Conservation (phyloP, 345 rosid genomes). For the Eucalyptus caleyi region DNA sequence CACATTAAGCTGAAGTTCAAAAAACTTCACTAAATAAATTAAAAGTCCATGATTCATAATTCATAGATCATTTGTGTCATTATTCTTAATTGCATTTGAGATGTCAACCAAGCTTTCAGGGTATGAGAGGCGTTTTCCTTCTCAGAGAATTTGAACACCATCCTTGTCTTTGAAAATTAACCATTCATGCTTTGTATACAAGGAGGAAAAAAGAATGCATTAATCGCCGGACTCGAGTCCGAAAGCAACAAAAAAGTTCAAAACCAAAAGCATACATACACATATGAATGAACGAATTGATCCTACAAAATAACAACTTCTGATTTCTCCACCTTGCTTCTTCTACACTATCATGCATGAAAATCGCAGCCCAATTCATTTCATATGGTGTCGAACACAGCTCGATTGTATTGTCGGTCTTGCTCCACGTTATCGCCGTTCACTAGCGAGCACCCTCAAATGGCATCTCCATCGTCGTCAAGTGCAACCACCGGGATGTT, state of each 20-base stretch:
- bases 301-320: not conserved
- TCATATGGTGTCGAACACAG: not conserved
- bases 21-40: no score
- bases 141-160: not conserved
- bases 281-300: not conserved
- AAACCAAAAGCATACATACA: not conserved
- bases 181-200: not conserved
- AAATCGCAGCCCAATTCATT: not conserved
- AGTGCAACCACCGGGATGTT: slow-evolving; percentile 31
- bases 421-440: not conserved
- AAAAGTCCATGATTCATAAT: no score
- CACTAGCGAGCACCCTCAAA: slow-evolving; percentile 5
- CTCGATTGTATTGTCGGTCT: not conserved
- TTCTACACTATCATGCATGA: not conserved
- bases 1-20: no score
- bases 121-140: not conserved
- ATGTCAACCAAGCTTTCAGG: not conserved
- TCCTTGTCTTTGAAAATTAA: not conserved
- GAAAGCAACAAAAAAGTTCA: not conserved
- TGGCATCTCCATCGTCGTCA: not conserved
- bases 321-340: not conserved
- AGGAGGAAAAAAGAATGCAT: not conserved
- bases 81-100: not conserved
- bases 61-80: no score
- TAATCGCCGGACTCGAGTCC: not conserved